Base-by-base conservation (phyloP, 768 basidiomycete species). In the Agaricus blazei region DNA sequence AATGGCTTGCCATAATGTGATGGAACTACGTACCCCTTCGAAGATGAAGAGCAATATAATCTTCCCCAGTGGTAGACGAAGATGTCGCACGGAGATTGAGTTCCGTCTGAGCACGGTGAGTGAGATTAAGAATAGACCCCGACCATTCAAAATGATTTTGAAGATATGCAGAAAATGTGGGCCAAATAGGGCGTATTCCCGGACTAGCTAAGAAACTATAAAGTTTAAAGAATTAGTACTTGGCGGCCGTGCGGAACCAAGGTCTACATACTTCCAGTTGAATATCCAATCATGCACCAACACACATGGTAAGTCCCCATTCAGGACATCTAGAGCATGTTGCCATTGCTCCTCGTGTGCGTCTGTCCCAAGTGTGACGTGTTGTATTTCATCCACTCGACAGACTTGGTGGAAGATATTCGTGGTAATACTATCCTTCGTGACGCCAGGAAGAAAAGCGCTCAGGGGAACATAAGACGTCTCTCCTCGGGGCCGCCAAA, bases 11-110 rank as follows among this genome's bases (percentile, higher is more conserved):
- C 3, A 7, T 44, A n/a, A 27, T 27, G 1, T 15, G 47, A 37
- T 24, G 11, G 27, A 28, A 31, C 31, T n/a, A 54, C 61, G n/a
- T 60, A 68, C 75, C 76, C 24, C 77, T 72, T 24, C 75, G 72
- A 15, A 79, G 64, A 57, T 79, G 76, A n/a, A 79, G 64, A 4
- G 77, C 75, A 56, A 78, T 72, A 60, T 78, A 79, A 1, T 70
- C 59, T 9, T 75, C 70, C 15, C 70, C 71, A 31, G 65, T 59
- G 3, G 56, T 49, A 24, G 57, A 61, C n/a, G 58, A 48, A 14
- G 62, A 50, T 8, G 63, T 57, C 19, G 61, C 52, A 8, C 63
- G 66, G n/a, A 78, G 66, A 37, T 67, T 63, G 5, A 78, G 64
- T 38, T 65, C 48, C 15, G 65, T 51, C 48, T 73, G 68, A 6